Base-by-base conservation (phyloP, 345 rosid genomes). In the Psidium guajava region DNA sequence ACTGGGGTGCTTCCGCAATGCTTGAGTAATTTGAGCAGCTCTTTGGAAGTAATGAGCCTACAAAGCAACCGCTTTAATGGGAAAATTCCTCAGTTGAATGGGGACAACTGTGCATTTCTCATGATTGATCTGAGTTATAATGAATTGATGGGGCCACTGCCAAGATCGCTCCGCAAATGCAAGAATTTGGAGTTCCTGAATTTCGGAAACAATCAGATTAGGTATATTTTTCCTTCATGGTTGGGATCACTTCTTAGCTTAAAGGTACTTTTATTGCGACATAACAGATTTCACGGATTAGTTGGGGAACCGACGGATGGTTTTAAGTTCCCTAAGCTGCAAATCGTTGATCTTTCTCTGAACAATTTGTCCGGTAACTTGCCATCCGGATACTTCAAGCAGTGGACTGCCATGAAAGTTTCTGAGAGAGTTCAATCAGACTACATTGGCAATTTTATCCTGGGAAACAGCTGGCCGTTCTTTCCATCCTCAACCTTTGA, bases 1-100 rank as follows among this genome's bases (percentile, higher is more conserved):
- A 85, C 61, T 12, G 91, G 91, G 18, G n/a, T 15, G 13, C 57
- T 89, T 42, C 92, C 92, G 1, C 83, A 6, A 36, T 91, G 92
- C 27, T 84, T 92, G 42, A 82, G 57, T 5, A 84, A 83, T 54
- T 52, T 86, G 20, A 83, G 85, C 20, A 10, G 28, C 14, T 3
- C 16, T 4, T 59, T 86, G 2, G 32, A 42, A 0, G 50, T 86
- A 0, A n/a, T 91, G 22, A 47, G 85, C 32, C 53, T 91, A 1
- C 83, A 18, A 5, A 83, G 74, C 32, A 90, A 91, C 88, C 44
- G n/a, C 20, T 90, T 91, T 51, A 11, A 2, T 9, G 91, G 91
- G 15, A 11, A n/a, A 21, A 86, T 90, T 80, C 91, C 91, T 10
- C 36, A 44, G 40, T 12, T 42, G n/a, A 77, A 59, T 50, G 27